These are phyloP conservation scores for Antrodiella citrinella DNA, from an alignment of 768 basidiomycete genomes.

Conservation along the genomic window DNA sequence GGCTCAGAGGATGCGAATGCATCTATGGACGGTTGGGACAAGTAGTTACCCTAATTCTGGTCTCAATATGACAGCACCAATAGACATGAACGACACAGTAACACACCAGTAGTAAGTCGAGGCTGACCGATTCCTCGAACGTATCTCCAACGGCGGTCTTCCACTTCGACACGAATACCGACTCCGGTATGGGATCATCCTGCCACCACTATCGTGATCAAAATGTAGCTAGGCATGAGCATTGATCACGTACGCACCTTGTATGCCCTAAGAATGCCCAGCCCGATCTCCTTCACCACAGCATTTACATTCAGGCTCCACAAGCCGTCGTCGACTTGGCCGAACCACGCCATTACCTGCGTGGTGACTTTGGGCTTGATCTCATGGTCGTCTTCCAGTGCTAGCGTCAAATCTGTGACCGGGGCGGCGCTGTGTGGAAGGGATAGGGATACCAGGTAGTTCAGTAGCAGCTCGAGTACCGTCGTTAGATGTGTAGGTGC, in stretches of 20 bases:
- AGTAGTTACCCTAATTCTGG: conserved; percentile 61
- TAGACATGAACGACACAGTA: not conserved
- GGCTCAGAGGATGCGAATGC: conserved; percentile 23
- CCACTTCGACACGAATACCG: conserved; percentile 62
- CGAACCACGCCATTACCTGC: conserved; percentile 84
- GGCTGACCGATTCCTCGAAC: conserved; percentile 53
- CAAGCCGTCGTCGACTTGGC: conserved; percentile 33
- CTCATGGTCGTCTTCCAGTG: conserved; percentile 69
- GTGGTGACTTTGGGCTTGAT: conserved; percentile 48
- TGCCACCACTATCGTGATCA: too few species aligned
- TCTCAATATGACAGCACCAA: not conserved
- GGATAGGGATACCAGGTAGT: conserved; percentile 57
- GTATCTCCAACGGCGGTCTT: conserved; percentile 67
- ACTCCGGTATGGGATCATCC: conserved; percentile 52
- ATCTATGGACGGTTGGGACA: conserved; percentile 33
- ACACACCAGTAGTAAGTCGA: conserved; percentile 64
- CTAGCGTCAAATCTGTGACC: conserved; percentile 48
- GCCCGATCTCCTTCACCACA: conserved; percentile 68
- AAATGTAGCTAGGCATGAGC: not conserved
- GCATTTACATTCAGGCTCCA: conserved; percentile 63
- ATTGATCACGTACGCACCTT: conserved; percentile 30
- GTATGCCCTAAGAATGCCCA: conserved; percentile 60
- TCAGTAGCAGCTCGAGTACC: conserved; percentile 71
- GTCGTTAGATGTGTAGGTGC: conserved; percentile 55
- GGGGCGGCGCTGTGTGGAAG: conserved; percentile 44